Percentiles rank a stretch among this genome's conserved stretches.
Evolutionary conservation across 2,329 filamentous ascomycete species (phyloP).

Genomic region (Colletotrichum lini): DNA sequence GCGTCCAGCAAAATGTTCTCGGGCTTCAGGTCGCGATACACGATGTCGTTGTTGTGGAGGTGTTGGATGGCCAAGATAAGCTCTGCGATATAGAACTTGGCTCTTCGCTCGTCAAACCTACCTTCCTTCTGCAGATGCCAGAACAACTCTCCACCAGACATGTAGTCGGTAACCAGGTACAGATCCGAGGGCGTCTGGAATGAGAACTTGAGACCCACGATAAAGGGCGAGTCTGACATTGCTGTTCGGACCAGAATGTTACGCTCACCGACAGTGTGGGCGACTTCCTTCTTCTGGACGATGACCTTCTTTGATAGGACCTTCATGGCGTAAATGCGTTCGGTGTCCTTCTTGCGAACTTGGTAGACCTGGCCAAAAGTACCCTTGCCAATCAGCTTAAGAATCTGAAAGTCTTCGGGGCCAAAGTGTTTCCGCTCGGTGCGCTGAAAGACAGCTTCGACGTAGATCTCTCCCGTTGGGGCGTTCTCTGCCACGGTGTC

Average conservation of each 20-base stretch:
- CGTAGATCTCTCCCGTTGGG: slow-evolving; percentile 88
- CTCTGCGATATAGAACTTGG: slow-evolving; percentile 99
- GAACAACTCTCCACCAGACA: slow-evolving; percentile 98
- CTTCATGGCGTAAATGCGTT: slow-evolving; percentile 99
- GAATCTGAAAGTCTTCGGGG: slow-evolving; percentile 94
- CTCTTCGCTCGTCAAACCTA: slow-evolving; percentile 92
- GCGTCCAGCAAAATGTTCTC: slow-evolving; percentile 98
- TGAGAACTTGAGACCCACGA: slow-evolving; percentile 97
- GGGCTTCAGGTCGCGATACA: slow-evolving; percentile 96
- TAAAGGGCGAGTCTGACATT: slow-evolving; percentile 96
- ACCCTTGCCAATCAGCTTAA: slow-evolving; percentile 97
- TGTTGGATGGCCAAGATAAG: slow-evolving; percentile 96
- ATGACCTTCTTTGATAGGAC: slow-evolving; percentile 99
- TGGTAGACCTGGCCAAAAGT: slow-evolving; percentile 99
- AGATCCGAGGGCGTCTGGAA: slow-evolving; percentile 98
- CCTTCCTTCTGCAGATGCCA: slow-evolving; percentile 99
- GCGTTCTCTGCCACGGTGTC: slow-evolving; percentile 80
- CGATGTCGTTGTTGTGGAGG: slow-evolving; percentile 96
- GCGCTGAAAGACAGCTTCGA: slow-evolving; percentile 88
- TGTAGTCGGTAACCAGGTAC: slow-evolving; percentile 99
- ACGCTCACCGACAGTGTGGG: slow-evolving; percentile 95
- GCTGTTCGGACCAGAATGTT: slow-evolving; percentile 98
- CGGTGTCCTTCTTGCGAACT: slow-evolving; percentile 96
- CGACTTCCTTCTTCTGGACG: slow-evolving; percentile 99
- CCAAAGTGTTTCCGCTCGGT: slow-evolving; percentile 93